Evolutionary conservation across 23 red algal species (phyloP), one percentile per base, ranked within the genome.

Genomic region (Gracilariopsis chorda): DNA sequence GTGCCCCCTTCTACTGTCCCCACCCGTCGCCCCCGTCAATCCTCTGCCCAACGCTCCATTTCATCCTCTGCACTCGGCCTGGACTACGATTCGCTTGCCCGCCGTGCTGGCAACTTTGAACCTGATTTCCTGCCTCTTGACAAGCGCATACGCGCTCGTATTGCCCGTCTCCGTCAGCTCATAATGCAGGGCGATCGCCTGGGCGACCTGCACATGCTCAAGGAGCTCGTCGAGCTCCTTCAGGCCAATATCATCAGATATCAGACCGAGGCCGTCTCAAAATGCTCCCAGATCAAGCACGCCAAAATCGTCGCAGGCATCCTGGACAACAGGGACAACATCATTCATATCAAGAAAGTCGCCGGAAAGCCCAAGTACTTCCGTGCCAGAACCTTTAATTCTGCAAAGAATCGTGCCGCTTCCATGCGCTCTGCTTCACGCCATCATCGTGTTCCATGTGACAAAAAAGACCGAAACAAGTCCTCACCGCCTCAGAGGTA

Each of bases 251-350:
- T 86, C 28, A 45, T n/a, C 60, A 86, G 47, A 25, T 48, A 86
- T 5, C 47, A 45, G 11, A 36, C 47, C 40, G 39, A 61, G 40
- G 82, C 62, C 16, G 40, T 70, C 11, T 36, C 62, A 27, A 71
- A 61, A 24, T 43, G 82, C 58, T 39, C 62, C 44, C 82, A 86
- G 45, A 70, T 86, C 24, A 86, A 86, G 63, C 57, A 86, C n/a
- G 82, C 82, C 12, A 68, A 86, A 62, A 71, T 71, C 21, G 63
- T 86, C 3, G 62, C 82, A 10, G 82, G 82, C 20, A 33, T 86
- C 28, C 12, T 52, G 4, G 82, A 86, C 24, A 47, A 27, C 36
- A 69, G 27, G 55, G 46, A 55, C 25, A 60, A 59, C 10, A 36
- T 37, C 45, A 51, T 71, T 39, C 82, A 37, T 49, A 86, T 86